Conservation (phyloP, 257 asterid species). For the Plectranthus barbatus region DNA sequence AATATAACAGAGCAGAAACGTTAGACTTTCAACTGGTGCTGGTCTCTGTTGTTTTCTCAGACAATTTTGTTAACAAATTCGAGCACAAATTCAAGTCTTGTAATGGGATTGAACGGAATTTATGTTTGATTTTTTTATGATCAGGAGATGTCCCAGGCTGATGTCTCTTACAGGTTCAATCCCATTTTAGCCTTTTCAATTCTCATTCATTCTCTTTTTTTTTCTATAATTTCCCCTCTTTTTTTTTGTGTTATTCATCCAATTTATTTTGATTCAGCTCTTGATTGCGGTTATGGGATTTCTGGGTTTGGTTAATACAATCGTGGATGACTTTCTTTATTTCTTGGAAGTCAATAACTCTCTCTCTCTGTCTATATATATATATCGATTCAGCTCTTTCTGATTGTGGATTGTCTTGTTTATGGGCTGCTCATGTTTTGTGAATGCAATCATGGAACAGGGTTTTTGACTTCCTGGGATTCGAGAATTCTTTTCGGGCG, state of each 20-base stretch:
- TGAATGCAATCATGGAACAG: neutral
- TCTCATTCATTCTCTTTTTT: neutral
- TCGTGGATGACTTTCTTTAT: neutral
- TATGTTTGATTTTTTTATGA: slow-evolving; percentile 8
- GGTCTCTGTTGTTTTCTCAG: neutral
- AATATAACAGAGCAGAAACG: neutral
- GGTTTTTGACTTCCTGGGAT: neutral
- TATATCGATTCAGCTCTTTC: neutral
- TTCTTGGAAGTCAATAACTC: neutral
- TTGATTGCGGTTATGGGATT: slow-evolving; percentile 1
- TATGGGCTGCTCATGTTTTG: neutral
- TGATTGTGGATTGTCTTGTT: neutral
- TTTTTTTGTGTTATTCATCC: neutral
- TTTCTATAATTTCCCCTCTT: neutral
- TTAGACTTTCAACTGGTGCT: neutral
- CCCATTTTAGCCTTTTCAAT: neutral
- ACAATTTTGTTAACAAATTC: neutral
- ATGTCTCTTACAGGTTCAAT: slow-evolving; percentile 56
- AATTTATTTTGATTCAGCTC: neutral
- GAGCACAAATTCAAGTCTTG: neutral
- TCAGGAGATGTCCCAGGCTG: slow-evolving; percentile 54
- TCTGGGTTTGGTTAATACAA: neutral
- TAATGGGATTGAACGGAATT: slow-evolving; percentile 16
- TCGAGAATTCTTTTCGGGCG: neutral
- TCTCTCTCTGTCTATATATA: neutral